These are phyloP conservation scores for Agaricus bisporus DNA, from an alignment of 768 basidiomycete genomes.

Conservation along the genomic window DNA sequence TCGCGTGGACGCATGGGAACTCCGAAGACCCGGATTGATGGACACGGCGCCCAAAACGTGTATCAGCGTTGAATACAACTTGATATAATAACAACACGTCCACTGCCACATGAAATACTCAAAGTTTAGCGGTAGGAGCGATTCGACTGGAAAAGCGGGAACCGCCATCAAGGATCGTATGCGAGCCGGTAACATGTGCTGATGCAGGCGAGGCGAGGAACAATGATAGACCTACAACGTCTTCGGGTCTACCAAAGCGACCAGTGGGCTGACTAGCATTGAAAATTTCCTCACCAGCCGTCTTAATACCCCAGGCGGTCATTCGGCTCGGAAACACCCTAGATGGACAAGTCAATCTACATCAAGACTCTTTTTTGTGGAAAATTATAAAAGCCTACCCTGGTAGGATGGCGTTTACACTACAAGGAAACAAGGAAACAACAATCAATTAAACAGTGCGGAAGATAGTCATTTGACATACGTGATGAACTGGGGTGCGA, in stretches of 20 bases:
- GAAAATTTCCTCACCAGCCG: slow-evolving; percentile 45
- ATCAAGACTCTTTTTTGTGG: neutral
- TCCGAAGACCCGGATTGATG: too few species aligned
- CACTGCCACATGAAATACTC: neutral
- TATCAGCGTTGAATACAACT: neutral
- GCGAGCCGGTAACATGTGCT: slow-evolving; percentile 69
- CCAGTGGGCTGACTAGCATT: slow-evolving; percentile 58
- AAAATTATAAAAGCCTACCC: slow-evolving; percentile 38
- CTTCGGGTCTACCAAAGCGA: slow-evolving; percentile 56
- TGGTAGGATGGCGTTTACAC: slow-evolving; percentile 80
- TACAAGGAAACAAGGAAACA: slow-evolving; percentile 18
- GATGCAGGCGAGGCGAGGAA: slow-evolving; percentile 69
- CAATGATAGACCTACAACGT: slow-evolving; percentile 66
- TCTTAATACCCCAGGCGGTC: slow-evolving; percentile 68
- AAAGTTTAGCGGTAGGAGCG: slow-evolving; percentile 29
- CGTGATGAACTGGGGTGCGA: slow-evolving; percentile 58
- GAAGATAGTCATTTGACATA: slow-evolving; percentile 26
- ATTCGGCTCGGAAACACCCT: slow-evolving; percentile 76
- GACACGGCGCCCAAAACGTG: neutral
- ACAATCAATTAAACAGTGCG: neutral
- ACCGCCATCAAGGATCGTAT: slow-evolving; percentile 71
- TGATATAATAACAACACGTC: neutral
- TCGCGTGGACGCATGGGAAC: too few species aligned
- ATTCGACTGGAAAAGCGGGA: slow-evolving; percentile 26
- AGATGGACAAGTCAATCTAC: neutral